A percentile compares a stretch with the other conserved stretches of the same genome.
These are phyloP conservation scores for Penicillium canariense DNA, from an alignment of 495 filamentous ascomycete genomes.

Conservation along the genomic window DNA sequence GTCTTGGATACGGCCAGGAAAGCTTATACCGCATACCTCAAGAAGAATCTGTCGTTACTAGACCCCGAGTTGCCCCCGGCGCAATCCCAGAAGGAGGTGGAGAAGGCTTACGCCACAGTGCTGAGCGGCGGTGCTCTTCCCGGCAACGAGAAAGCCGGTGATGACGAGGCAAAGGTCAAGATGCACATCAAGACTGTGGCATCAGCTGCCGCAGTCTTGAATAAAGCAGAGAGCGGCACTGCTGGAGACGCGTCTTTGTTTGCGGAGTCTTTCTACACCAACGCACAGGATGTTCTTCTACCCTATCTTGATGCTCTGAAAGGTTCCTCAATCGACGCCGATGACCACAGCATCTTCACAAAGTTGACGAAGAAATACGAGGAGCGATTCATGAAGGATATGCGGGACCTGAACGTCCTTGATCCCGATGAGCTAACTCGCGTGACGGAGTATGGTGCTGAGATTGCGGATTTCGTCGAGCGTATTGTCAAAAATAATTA, in stretches of 20 bases:
- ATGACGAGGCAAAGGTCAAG: conserved; percentile 83
- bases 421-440: conserved; percentile 78
- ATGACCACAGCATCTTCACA: conserved; percentile 75
- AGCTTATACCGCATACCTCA: conserved; percentile 71
- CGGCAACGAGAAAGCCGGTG: conserved; percentile 62
- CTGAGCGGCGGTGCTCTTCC: conserved; percentile 50
- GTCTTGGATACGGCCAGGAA: conserved; percentile 53
- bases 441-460: conserved; percentile 83
- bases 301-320: conserved; percentile 82
- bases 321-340: conserved; percentile 68
- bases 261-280: conserved; percentile 56
- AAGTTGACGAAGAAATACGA: conserved; percentile 81
- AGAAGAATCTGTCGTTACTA: conserved; percentile 71
- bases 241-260: conserved; percentile 21
- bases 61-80: conserved; percentile 35
- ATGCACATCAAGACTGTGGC: conserved; percentile 85
- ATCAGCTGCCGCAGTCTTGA: conserved; percentile 57
- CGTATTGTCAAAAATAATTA: conserved; percentile 80
- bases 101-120: conserved; percentile 62
- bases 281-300: conserved; percentile 66
- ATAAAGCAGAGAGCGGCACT: conserved; percentile 34
- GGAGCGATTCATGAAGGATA: conserved; percentile 76
- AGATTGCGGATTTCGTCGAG: conserved; percentile 78
- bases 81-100: conserved; percentile 54
- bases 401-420: conserved; percentile 81